These are phyloP conservation scores for Alternaria dauci DNA, from an alignment of 2,329 filamentous ascomycete genomes.

Conservation along the genomic window DNA sequence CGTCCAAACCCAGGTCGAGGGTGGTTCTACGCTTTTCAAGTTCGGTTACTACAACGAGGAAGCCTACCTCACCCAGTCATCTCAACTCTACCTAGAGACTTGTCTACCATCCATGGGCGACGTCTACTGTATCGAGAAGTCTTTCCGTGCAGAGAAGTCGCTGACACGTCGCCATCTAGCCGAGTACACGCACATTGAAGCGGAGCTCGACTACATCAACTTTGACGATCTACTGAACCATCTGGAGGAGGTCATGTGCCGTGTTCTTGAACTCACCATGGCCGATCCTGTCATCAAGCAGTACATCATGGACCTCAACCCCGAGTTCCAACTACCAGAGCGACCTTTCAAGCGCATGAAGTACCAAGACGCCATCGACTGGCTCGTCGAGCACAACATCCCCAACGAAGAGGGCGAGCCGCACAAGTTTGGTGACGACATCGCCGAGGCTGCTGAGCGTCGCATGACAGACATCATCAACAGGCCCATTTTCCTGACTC, in stretches of 20 bases:
- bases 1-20: slow-evolving; percentile 95
- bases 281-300: slow-evolving; percentile 75
- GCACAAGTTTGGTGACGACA: slow-evolving; percentile 95
- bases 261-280: slow-evolving; percentile 80
- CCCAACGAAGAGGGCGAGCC: slow-evolving; percentile 90
- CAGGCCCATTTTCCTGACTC: slow-evolving; percentile 92
- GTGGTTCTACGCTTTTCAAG: slow-evolving; percentile 88
- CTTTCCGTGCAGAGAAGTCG: slow-evolving; percentile 97
- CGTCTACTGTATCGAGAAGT: slow-evolving; percentile 98
- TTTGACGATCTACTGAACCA: slow-evolving; percentile 90
- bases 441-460: slow-evolving; percentile 95
- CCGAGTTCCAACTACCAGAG: slow-evolving; percentile 80
- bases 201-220: slow-evolving; percentile 92
- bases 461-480: slow-evolving; percentile 98
- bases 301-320: slow-evolving; percentile 87
- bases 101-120: slow-evolving; percentile 89
- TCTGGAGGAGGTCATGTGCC: slow-evolving; percentile 86
- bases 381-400: slow-evolving; percentile 90
- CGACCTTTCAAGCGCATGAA: slow-evolving; percentile 94
- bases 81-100: slow-evolving; percentile 97
- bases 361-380: slow-evolving; percentile 92
- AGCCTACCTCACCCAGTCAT: slow-evolving; percentile 95
- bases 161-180: slow-evolving; percentile 92
- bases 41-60: slow-evolving; percentile 89
- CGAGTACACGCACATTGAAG: slow-evolving; percentile 97